Evolutionary conservation across 768 basidiomycete species (phyloP), one percentile per base, ranked within the genome.

Genomic region (Amanita pallidorosea): DNA sequence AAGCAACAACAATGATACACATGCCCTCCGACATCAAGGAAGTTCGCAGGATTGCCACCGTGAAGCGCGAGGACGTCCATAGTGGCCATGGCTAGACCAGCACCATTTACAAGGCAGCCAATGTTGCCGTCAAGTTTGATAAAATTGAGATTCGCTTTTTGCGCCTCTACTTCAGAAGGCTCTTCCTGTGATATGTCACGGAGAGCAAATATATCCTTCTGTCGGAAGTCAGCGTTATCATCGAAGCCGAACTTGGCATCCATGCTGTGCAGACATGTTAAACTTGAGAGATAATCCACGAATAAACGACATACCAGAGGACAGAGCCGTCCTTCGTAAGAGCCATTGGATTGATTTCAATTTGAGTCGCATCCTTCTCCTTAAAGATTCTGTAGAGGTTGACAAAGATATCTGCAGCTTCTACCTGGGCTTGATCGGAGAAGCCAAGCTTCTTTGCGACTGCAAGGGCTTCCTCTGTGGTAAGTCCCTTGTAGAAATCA

Each of bases 191-290:
- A 80, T 51, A 87, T 77, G 63, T 99, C 96, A 49, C 96, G 83
- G 49, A 99, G 76, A 49, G 70, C 75, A 63, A 95, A 96, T 54
- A 97, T 65, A 58, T 95, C 92, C 61, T 81, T 68, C 63, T 99
- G 96, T 54, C 96, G 86, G 80, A 99, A 99, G 63, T 93, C 92
- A 34, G 96, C 96, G 63, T 99, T 98, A 65, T 99, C 96, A 61
- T 99, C 96, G 60, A 99, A 99, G n/a, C 93, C 92, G 55, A 98
- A 91, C 68, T 99, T 99, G 65, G 96, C 96, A 67, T 99, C 96
- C 96, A 99, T 98, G 73, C 94, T 95, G 34, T 27, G 20, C 11
- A 20, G 13, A 20, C 17, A n/a, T 9, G 23, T 34, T n/a, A 57
- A 11, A 54, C 42, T 17, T 36, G 46, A 40, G 22, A 13, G 48